Percentiles rank a stretch among this genome's conserved stretches.
phyloP scores from a whole-genome alignment of 2,329 filamentous ascomycete genomes.

The Monosporascus sp. region DNA sequence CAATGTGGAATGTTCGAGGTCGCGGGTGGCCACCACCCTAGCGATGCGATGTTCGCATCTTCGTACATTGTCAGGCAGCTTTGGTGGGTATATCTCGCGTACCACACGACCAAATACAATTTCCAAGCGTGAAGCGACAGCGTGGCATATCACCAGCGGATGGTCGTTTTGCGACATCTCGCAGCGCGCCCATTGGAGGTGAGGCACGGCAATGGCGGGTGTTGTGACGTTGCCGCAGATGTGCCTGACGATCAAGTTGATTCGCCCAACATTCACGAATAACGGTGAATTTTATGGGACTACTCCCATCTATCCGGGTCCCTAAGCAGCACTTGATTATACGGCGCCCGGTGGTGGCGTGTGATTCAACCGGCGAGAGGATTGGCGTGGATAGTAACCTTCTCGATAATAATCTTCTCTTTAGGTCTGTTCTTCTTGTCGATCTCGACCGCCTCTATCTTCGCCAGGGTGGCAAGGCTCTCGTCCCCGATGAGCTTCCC shows the following conservation, averaged over 20 bases:
- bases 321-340: background rate
- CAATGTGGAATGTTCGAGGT: too few species aligned
- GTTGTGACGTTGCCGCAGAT: background rate
- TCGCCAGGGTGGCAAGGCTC: constrained; percentile 59
- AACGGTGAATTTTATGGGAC: background rate
- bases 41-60: too few species aligned
- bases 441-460: constrained; percentile 65
- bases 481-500: constrained; percentile 66
- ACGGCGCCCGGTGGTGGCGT: background rate
- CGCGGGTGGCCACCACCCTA: too few species aligned
- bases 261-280: background rate
- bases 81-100: too few species aligned
- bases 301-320: background rate
- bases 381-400: constrained; percentile 72
- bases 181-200: too few species aligned
- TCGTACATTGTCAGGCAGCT: too few species aligned
- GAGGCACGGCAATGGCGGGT: background rate
- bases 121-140: too few species aligned
- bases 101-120: too few species aligned
- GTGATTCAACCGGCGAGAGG: constrained; percentile 57
- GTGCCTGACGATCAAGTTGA: background rate
- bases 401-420: constrained; percentile 60
- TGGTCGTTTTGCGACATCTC: too few species aligned
- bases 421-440: constrained; percentile 75
- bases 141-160: too few species aligned